Conservation (phyloP, 192 early-diverging fungal genomes). For the Linnemannia schmuckeri region DNA sequence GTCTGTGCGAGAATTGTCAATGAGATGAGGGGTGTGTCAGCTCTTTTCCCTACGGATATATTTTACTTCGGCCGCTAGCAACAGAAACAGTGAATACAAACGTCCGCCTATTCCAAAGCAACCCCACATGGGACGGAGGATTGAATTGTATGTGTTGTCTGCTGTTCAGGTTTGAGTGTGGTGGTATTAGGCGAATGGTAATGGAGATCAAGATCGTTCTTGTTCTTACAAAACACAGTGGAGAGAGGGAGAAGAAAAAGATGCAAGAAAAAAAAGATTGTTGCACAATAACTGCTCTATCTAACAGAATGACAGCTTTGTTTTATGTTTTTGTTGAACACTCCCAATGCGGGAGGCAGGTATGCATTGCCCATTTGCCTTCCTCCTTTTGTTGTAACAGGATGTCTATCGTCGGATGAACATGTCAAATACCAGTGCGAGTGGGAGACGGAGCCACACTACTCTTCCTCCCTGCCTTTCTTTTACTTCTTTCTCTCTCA, state of each 20-base stretch:
- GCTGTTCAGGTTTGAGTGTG: background rate
- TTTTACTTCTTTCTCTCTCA: too few species aligned
- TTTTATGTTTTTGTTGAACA: too few species aligned
- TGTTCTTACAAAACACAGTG: background rate
- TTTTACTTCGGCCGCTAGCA: background rate
- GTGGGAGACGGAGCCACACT: too few species aligned
- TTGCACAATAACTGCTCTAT: background rate
- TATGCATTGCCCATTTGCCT: too few species aligned
- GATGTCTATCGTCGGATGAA: too few species aligned
- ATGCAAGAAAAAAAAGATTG: too few species aligned
- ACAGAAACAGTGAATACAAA: background rate
- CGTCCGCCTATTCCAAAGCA: background rate
- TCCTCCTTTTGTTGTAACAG: too few species aligned
- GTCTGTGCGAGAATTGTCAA: background rate
- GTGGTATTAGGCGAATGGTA: background rate
- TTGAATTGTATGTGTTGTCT: too few species aligned
- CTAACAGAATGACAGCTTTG: too few species aligned
- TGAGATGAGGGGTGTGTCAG: background rate
- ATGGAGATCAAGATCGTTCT: background rate
- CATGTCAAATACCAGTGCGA: too few species aligned
- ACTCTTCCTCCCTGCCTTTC: background rate
- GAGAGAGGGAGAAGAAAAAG: background rate
- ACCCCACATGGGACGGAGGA: background rate
- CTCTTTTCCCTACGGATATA: background rate
- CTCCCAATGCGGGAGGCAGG: too few species aligned